These are phyloP conservation scores for Melocanna baccifera DNA, from an alignment of 176 grass and related monocot genomes.

Conservation along the genomic window DNA sequence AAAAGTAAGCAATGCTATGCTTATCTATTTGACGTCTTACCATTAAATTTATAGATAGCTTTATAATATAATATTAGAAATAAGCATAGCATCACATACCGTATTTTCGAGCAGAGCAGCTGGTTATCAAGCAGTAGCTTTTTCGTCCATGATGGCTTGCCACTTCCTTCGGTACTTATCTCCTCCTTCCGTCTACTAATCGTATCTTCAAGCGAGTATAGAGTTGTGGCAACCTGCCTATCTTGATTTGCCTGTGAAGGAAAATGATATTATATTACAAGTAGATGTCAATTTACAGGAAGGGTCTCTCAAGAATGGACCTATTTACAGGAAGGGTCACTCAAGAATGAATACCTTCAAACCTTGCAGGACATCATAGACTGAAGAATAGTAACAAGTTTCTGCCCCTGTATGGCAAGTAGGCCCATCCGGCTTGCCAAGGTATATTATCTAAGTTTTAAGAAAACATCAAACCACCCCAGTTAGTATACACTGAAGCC, in stretches of 20 bases:
- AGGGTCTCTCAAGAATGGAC: not conserved
- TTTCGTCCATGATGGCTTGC: slow-evolving; percentile 89
- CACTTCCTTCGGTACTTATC: slow-evolving; percentile 39
- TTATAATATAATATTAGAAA: not conserved
- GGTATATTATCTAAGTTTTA: slow-evolving; percentile 81
- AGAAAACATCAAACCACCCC: not conserved
- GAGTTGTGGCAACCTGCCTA: slow-evolving; percentile 52
- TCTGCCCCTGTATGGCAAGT: slow-evolving; percentile 93
- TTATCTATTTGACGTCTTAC: not conserved
- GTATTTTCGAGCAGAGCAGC: slow-evolving; percentile 89
- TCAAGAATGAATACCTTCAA: slow-evolving; percentile 46
- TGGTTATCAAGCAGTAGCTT: slow-evolving; percentile 63
- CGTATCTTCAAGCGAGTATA: slow-evolving; percentile 80
- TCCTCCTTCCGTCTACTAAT: slow-evolving; percentile 78
- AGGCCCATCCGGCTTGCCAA: slow-evolving; percentile 91
- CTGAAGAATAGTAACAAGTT: slow-evolving; percentile 87
- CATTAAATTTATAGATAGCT: not conserved
- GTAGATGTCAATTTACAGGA: not conserved
- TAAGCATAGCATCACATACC: slow-evolving; percentile 36
- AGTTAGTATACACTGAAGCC: slow-evolving; percentile 24
- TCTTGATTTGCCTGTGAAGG: slow-evolving; percentile 35
- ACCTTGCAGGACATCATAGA: slow-evolving; percentile 65
- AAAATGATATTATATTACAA: not conserved
- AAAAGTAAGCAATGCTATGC: not conserved
- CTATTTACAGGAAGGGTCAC: not conserved